A percentile compares a stretch with the other conserved stretches of the same genome.
These are phyloP conservation scores for Exutisphaerella laricina DNA, from an alignment of 2,329 filamentous ascomycete genomes.

Conservation along the genomic window DNA sequence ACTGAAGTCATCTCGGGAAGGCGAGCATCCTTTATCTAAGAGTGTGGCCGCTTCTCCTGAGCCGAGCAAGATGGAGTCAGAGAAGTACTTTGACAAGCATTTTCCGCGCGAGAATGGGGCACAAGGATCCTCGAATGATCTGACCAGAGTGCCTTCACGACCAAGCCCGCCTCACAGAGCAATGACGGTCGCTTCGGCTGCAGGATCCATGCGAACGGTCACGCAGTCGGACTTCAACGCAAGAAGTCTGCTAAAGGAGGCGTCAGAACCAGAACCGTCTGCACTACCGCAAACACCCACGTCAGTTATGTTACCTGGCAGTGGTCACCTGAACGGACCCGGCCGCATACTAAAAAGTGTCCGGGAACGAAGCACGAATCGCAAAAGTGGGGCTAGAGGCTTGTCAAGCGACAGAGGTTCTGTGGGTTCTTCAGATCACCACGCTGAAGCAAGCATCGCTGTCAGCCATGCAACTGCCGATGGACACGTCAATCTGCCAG, in stretches of 20 bases:
- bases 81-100: slow-evolving; percentile 19
- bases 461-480: slow-evolving; percentile 58
- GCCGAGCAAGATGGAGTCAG: slow-evolving; percentile 13
- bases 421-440: slow-evolving; percentile 58
- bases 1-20: slow-evolving; percentile 46
- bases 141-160: slow-evolving; percentile 22
- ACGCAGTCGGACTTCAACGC: slow-evolving; percentile 36
- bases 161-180: slow-evolving; percentile 36
- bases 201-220: slow-evolving; percentile 43
- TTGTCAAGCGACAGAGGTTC: slow-evolving; percentile 59
- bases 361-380: slow-evolving; percentile 38
- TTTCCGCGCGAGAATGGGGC: slow-evolving; percentile 10
- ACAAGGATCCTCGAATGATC: slow-evolving; percentile 12
- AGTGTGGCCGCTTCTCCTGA: slow-evolving; percentile 68
- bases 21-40: slow-evolving; percentile 68
- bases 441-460: slow-evolving; percentile 58
- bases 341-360: slow-evolving; percentile 44
- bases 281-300: slow-evolving; percentile 42
- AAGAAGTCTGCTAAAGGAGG: slow-evolving; percentile 6
- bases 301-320: slow-evolving; percentile 39
- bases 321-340: slow-evolving; percentile 40
- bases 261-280: slow-evolving; percentile 34
- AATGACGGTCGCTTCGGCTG: slow-evolving; percentile 38
- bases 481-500: slow-evolving; percentile 52
- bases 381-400: slow-evolving; percentile 48